Evolutionary conservation across 306 rosid species (phyloP).

Genomic region (Lablab purpureus): DNA sequence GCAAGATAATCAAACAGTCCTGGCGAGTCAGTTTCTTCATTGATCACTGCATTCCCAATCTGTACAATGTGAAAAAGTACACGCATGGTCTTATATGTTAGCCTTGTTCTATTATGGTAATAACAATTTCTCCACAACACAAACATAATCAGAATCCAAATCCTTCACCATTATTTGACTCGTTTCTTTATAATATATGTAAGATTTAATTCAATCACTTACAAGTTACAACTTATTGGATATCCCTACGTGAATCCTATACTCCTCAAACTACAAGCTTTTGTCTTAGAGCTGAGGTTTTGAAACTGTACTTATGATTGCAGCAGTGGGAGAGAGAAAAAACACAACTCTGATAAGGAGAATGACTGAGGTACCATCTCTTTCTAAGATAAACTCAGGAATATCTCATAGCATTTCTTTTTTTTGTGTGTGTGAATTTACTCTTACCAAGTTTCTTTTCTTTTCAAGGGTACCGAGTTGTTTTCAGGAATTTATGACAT

Average conservation of each 20-base stretch:
- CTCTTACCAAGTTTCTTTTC: background rate
- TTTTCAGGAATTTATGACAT: background rate
- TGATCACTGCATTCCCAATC: constrained; percentile 63
- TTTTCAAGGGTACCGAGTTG: background rate
- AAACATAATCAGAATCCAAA: background rate
- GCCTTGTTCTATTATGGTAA: background rate
- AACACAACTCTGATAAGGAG: too few relatives aligned
- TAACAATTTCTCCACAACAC: background rate
- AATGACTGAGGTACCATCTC: too few relatives aligned
- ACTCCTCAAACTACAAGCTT: background rate
- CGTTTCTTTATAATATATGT: background rate
- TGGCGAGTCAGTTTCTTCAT: constrained; percentile 40
- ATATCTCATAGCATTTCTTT: background rate
- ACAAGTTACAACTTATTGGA: background rate
- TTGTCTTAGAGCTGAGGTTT: background rate
- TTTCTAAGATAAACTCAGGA: background rate
- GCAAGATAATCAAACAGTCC: constrained; percentile 55
- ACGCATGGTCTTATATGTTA: background rate
- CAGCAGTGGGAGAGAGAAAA: background rate
- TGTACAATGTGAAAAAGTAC: background rate
- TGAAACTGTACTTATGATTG: background rate
- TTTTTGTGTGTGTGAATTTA: background rate
- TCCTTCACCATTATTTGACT: constrained; percentile 9
- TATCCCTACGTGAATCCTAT: background rate
- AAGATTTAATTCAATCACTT: background rate